Percentiles rank a stretch among this genome's conserved stretches.
Evolutionary conservation across 305 asterid genomes (phyloP).

Genomic region (Coffea humblotiana): DNA sequence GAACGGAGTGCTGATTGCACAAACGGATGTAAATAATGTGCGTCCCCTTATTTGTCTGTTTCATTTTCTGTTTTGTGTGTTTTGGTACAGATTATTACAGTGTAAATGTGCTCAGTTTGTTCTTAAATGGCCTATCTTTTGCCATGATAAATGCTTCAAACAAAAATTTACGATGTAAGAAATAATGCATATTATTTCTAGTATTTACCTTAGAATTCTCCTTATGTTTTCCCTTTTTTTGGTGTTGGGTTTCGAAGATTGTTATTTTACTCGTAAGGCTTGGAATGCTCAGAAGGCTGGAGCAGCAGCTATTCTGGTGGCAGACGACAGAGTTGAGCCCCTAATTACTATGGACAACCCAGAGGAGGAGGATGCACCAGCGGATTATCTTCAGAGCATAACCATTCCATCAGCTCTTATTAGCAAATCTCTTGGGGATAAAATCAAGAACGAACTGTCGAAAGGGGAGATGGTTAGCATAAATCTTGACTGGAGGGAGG

Average conservation of each 20-base stretch:
- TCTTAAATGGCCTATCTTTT: not conserved
- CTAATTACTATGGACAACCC: constrained; percentile 98
- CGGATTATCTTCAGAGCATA: constrained; percentile 77
- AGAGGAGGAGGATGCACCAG: constrained; percentile 64
- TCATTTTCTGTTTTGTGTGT: not conserved
- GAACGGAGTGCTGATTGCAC: not conserved
- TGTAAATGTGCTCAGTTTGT: not conserved
- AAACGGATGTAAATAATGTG: not conserved
- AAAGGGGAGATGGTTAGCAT: constrained; percentile 75
- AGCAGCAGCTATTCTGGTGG: constrained; percentile 98
- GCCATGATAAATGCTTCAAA: too few relatives aligned
- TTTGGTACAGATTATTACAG: not conserved
- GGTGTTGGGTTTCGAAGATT: constrained; percentile 51
- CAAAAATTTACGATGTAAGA: not conserved
- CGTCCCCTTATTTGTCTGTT: too few relatives aligned
- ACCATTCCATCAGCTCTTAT: constrained; percentile 90
- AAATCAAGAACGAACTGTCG: constrained; percentile 63
- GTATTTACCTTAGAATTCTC: not conserved
- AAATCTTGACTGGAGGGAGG: constrained; percentile 94
- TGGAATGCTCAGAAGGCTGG: constrained; percentile 99
- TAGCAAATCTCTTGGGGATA: constrained; percentile 87
- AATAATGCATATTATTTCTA: not conserved
- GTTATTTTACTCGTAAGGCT: constrained; percentile 91
- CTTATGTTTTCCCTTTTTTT: not conserved
- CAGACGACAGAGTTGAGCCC: constrained; percentile 79